Percentiles rank a stretch among this genome's conserved stretches.
These are phyloP conservation scores for Globisporangium carolinianum DNA, from an alignment of 352 stramenopile species.

Conservation along the genomic window DNA sequence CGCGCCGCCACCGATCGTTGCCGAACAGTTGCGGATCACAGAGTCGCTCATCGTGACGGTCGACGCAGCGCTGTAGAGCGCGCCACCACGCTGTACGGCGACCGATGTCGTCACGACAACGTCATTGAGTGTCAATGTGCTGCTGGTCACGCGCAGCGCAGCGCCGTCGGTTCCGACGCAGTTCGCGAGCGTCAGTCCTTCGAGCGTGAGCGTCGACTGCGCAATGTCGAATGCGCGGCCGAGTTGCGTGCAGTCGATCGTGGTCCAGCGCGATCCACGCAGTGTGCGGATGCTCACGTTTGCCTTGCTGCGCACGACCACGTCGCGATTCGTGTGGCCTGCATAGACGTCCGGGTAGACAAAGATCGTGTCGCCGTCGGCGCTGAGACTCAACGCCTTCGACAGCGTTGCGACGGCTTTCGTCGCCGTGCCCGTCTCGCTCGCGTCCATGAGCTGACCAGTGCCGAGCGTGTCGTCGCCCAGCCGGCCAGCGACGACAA, in stretches of 20 bases:
- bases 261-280: constrained; percentile 43
- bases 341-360: constrained; percentile 52
- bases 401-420: constrained; percentile 46
- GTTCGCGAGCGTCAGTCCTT: constrained; percentile 37
- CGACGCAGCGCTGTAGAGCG: constrained; percentile 18
- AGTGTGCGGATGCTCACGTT: constrained; percentile 32
- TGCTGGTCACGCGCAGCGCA: constrained; percentile 14
- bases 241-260: constrained; percentile 26
- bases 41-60: constrained; percentile 15
- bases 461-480: constrained; percentile 48
- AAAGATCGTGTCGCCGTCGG: constrained; percentile 29
- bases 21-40: constrained; percentile 17
- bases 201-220: constrained; percentile 11
- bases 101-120: constrained; percentile 15
- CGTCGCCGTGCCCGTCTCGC: constrained; percentile 35
- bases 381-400: constrained; percentile 30
- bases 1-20: constrained; percentile 19
- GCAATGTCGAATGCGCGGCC: constrained; percentile 13
- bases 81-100: constrained; percentile 22
- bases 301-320: constrained; percentile 9
- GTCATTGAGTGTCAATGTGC: constrained; percentile 16
- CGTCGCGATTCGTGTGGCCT: constrained; percentile 24
- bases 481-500: constrained; percentile 47
- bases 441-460: constrained; percentile 43
- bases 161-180: constrained; percentile 18